Percentiles rank a stretch among this genome's conserved stretches.
Evolutionary conservation across 768 basidiomycete species (phyloP).

Genomic region (Naganishia randhawae): DNA sequence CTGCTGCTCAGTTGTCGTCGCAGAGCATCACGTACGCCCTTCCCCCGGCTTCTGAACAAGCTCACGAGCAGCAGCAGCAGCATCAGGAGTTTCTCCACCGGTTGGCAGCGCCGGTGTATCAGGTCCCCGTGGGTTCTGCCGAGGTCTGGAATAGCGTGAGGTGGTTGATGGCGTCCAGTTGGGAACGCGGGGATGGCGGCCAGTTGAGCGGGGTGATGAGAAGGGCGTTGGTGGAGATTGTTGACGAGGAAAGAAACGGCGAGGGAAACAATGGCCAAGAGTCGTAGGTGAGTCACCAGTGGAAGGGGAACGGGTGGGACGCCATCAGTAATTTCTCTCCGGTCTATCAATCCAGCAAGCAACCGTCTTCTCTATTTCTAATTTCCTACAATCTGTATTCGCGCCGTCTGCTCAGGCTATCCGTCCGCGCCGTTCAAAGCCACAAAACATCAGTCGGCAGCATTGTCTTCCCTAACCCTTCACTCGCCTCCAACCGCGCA

Average conservation of each 20-base stretch:
- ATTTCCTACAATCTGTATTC: background rate
- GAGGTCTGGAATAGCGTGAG: conserved; percentile 9
- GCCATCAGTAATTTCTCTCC: background rate
- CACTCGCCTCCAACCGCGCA: conserved; percentile 38
- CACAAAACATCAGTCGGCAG: conserved; percentile 25
- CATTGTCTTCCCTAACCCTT: conserved; percentile 3
- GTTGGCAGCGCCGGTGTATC: background rate
- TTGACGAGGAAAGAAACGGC: background rate
- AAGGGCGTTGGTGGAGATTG: background rate
- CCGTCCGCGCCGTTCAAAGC: background rate
- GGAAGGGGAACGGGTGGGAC: background rate
- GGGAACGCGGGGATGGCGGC: conserved; percentile 5
- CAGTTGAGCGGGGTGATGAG: conserved; percentile 9
- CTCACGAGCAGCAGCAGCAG: background rate
- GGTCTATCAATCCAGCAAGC: background rate
- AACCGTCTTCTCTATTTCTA: background rate
- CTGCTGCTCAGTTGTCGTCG: background rate
- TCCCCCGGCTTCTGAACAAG: background rate
- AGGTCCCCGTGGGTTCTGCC: background rate
- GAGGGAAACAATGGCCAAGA: background rate
- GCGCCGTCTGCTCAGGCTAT: too few species aligned
- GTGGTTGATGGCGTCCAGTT: background rate
- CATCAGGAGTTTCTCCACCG: background rate
- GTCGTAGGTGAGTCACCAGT: background rate
- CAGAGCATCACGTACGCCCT: conserved; percentile 3